Evolutionary conservation across 2,329 filamentous ascomycete genomes (phyloP).

Genomic region (Fusarium hostae): DNA sequence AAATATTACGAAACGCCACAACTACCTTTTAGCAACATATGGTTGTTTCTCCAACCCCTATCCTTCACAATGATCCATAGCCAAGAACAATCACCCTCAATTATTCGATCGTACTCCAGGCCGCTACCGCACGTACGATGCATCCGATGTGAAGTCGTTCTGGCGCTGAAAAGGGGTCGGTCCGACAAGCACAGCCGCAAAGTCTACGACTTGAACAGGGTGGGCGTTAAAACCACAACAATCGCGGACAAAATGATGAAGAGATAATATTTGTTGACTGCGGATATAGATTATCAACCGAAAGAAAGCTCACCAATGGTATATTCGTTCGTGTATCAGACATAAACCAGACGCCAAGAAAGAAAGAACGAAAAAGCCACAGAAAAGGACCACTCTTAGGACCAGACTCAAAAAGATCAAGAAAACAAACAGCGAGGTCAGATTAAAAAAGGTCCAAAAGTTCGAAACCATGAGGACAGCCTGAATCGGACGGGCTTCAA

Average conservation of each 20-base stretch:
- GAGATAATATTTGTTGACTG: background rate
- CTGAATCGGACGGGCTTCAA: no score
- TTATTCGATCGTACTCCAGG: no score
- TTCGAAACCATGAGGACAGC: no score
- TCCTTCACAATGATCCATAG: background rate
- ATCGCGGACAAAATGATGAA: background rate
- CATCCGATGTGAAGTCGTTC: background rate
- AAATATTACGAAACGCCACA: background rate
- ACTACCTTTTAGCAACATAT: background rate
- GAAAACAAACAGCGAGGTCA: no score
- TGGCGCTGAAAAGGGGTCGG: background rate
- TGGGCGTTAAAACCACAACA: no score
- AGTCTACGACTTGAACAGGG: no score
- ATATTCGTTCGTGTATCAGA: background rate
- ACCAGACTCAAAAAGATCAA: background rate
- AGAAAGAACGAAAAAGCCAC: background rate
- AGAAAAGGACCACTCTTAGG: no score
- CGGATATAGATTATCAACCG: background rate
- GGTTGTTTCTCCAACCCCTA: background rate
- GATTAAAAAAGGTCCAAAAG: no score
- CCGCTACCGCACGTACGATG: rapidly evolving
- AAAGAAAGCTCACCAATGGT: background rate
- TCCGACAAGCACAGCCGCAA: background rate
- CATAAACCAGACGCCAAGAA: background rate
- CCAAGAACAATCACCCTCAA: no score